Percentiles rank a stretch among this genome's conserved stretches.
Conservation (phyloP, 495 filamentous ascomycete species). For the Aspergillus carlsbadensis region DNA sequence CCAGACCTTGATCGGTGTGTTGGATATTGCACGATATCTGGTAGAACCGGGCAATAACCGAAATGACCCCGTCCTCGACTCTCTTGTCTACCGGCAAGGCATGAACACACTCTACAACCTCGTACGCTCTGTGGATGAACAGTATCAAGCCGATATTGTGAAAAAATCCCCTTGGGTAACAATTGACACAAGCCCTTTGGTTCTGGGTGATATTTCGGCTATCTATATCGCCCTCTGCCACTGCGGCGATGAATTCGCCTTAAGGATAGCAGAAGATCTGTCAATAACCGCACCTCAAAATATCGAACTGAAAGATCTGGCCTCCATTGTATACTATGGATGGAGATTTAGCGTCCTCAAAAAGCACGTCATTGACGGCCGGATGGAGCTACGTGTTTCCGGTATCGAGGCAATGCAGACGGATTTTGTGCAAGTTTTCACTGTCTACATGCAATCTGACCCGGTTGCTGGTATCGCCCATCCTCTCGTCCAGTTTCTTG, state of each 20-base stretch:
- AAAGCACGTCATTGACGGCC: constrained; percentile 73
- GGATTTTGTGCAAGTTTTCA: constrained; percentile 55
- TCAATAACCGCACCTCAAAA: constrained; percentile 40
- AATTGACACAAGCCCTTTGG: constrained; percentile 34
- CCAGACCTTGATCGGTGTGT: constrained; percentile 15
- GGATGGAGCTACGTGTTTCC: constrained; percentile 83
- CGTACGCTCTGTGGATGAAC: constrained; percentile 29
- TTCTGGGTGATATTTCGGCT: constrained; percentile 29
- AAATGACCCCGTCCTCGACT: constrained; percentile 17
- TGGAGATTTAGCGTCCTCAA: constrained; percentile 72
- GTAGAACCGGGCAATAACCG: constrained; percentile 26
- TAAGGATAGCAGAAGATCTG: constrained; percentile 35
- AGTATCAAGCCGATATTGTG: constrained; percentile 34
- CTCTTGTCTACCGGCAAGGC: constrained; percentile 14
- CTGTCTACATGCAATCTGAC: constrained; percentile 52
- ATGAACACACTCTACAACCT: constrained; percentile 28
- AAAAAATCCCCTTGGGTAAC: constrained; percentile 42
- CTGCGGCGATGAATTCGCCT: constrained; percentile 22
- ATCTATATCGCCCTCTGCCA: constrained; percentile 27
- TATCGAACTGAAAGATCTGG: constrained; percentile 23
- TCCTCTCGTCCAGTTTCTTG: constrained; percentile 62
- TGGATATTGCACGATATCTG: constrained; percentile 24
- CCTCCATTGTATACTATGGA: constrained; percentile 50
- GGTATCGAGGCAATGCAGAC: constrained; percentile 68
- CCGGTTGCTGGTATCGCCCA: constrained; percentile 35